phyloP scores from a whole-genome alignment of 1,284 basidiomycete species.

The Dichomitus squalens region DNA sequence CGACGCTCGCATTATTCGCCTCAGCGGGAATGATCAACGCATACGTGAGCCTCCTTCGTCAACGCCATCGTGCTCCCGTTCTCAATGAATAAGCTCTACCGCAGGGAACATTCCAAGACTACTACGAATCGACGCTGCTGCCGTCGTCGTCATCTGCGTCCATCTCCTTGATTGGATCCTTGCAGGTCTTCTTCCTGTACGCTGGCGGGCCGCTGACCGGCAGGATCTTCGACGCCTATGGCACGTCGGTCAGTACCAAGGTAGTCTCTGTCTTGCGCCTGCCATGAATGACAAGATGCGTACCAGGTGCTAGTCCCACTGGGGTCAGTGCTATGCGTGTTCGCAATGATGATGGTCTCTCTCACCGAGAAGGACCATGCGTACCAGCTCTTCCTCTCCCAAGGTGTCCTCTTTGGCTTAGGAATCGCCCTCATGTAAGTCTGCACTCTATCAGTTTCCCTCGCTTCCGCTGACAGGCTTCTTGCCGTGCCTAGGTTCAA shows the following conservation, averaged over 20 bases:
- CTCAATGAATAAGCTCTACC: neutral
- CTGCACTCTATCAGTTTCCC: no score
- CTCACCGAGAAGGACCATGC: conserved; percentile 33
- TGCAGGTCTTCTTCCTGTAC: conserved; percentile 46
- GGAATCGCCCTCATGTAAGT: conserved; percentile 36
- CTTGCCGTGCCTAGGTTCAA: conserved; percentile 12
- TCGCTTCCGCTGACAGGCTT: neutral
- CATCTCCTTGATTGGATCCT: conserved; percentile 47
- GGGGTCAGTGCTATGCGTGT: conserved; percentile 34
- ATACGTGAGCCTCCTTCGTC: conserved; percentile 9
- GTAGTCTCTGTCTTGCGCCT: neutral
- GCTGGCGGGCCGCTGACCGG: conserved; percentile 34
- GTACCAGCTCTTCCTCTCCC: conserved; percentile 41
- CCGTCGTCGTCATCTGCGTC: conserved; percentile 19
- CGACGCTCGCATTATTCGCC: conserved; percentile 19
- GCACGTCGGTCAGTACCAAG: conserved; percentile 20
- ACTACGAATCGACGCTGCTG: conserved; percentile 21
- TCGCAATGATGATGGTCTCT: conserved; percentile 39
- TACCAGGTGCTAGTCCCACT: conserved; percentile 33
- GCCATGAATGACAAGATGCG: neutral
- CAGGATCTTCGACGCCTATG: conserved; percentile 41
- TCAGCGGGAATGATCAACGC: conserved; percentile 24
- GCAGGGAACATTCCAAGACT: conserved; percentile 23
- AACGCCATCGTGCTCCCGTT: no score
- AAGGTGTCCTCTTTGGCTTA: conserved; percentile 37